Conservation (phyloP, 192 early-diverging fungal genomes). For the Coemansia sp. region DNA sequence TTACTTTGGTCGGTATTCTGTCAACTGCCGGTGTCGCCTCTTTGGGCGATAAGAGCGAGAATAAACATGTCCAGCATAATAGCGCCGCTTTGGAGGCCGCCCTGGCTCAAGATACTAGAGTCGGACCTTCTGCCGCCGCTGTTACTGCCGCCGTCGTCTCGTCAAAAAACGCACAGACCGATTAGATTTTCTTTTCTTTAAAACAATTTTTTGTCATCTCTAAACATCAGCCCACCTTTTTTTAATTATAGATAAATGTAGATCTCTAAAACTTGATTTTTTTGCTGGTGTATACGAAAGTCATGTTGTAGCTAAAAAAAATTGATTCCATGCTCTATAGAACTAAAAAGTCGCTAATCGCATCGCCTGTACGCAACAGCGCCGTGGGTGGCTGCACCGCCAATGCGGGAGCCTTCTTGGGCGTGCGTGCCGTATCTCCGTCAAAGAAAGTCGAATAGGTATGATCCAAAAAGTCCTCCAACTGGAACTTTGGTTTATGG, state of each 20-base stretch:
- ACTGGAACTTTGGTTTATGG: conserved; percentile 79
- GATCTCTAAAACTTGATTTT: background rate
- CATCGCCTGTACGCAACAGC: conserved; percentile 59
- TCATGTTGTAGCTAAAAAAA: background rate
- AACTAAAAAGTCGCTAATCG: conserved; percentile 46
- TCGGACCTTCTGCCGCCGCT: background rate
- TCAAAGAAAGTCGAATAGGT: conserved; percentile 78
- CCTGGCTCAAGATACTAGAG: conserved; percentile 34
- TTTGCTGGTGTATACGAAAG: too few relatives aligned
- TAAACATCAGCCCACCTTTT: background rate
- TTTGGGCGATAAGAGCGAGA: conserved; percentile 24
- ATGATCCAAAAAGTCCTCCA: conserved; percentile 98
- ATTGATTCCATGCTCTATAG: conserved; percentile 7
- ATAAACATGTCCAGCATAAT: conserved; percentile 31
- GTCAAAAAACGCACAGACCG: background rate
- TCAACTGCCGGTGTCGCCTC: conserved; percentile 62
- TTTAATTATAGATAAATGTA: background rate
- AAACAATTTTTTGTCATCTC: background rate
- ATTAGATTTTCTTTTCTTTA: background rate
- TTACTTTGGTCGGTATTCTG: conserved; percentile 65
- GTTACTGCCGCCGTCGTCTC: background rate
- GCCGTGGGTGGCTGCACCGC: conserved; percentile 60
- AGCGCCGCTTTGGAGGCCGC: conserved; percentile 50
- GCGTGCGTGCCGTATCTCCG: conserved; percentile 65
- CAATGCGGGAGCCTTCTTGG: conserved; percentile 63